Evolutionary conservation across 768 basidiomycete genomes (phyloP).

Genomic region (Trichaptum fuscoviolaceum): DNA sequence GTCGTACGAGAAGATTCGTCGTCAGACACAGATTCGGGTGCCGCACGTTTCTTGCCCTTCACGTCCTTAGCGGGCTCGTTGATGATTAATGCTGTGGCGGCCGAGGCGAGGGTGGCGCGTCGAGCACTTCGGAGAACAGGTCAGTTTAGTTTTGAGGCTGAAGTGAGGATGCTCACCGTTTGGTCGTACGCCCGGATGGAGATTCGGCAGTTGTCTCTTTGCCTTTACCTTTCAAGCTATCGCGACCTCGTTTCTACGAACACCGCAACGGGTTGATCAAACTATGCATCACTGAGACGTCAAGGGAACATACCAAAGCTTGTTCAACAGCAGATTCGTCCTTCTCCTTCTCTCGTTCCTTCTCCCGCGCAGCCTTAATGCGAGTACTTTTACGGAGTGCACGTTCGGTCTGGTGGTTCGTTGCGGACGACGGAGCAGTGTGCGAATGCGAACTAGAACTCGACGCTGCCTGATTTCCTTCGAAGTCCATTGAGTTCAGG

Average conservation of each 20-base stretch:
- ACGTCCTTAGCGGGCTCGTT: constrained; percentile 70
- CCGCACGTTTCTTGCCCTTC: constrained; percentile 93
- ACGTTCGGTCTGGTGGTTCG: constrained; percentile 43
- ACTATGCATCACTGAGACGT: neutral
- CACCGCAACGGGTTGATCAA: neutral
- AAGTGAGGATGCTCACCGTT: constrained; percentile 50
- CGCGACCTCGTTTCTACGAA: neutral
- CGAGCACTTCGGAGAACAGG: constrained; percentile 44
- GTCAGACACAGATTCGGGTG: constrained; percentile 62
- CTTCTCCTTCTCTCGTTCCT: constrained; percentile 17
- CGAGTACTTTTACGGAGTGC: constrained; percentile 63
- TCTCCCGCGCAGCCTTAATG: constrained; percentile 21
- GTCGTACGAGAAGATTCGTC: constrained; percentile 53
- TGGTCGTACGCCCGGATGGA: constrained; percentile 38
- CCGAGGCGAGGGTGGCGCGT: constrained; percentile 45
- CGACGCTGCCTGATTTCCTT: constrained; percentile 52
- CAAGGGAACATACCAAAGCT: neutral
- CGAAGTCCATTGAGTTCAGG: constrained; percentile 90
- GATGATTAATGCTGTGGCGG: constrained; percentile 50
- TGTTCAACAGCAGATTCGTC: constrained; percentile 15
- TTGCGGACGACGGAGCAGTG: constrained; percentile 31
- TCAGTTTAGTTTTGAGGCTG: constrained; percentile 9
- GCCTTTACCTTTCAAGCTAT: constrained; percentile 39
- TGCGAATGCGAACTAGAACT: constrained; percentile 43
- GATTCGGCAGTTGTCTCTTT: constrained; percentile 57